Conservation (phyloP, 2,329 filamentous ascomycete species). For the Fusarium graminum region DNA sequence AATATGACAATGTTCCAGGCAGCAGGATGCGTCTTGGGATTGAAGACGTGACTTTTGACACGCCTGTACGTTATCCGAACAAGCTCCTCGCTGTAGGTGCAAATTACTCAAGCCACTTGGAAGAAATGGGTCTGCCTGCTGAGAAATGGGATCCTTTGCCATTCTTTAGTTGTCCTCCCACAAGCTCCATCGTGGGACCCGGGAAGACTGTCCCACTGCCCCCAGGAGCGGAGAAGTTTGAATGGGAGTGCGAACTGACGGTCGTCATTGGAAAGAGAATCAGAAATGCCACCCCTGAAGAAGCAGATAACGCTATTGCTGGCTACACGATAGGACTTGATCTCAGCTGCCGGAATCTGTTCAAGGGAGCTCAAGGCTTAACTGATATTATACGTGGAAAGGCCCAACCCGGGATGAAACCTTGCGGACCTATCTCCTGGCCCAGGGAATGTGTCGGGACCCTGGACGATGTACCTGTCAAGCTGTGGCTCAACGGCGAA, state of each 20-base stretch:
- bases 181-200: background rate
- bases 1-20: background rate
- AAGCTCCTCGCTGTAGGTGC: slow-evolving; percentile 9
- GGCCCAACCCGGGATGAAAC: slow-evolving; percentile 13
- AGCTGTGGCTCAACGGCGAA: slow-evolving; percentile 3
- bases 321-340: background rate
- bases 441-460: slow-evolving; percentile 1
- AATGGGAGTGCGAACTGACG: background rate
- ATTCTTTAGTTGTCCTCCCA: slow-evolving; percentile 10
- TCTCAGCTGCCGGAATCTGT: slow-evolving; percentile 1
- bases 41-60: background rate
- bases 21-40: background rate
- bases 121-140: background rate
- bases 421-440: background rate
- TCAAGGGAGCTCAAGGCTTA: background rate
- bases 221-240: background rate
- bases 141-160: slow-evolving; percentile 11
- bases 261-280: background rate
- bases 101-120: background rate
- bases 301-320: background rate
- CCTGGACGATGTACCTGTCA: background rate
- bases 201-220: background rate
- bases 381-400: slow-evolving; percentile 5
- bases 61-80: background rate
- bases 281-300: background rate